Evolutionary conservation across 176 grass and related monocot species (phyloP).

Genomic region (Cenchrus purpureus): DNA sequence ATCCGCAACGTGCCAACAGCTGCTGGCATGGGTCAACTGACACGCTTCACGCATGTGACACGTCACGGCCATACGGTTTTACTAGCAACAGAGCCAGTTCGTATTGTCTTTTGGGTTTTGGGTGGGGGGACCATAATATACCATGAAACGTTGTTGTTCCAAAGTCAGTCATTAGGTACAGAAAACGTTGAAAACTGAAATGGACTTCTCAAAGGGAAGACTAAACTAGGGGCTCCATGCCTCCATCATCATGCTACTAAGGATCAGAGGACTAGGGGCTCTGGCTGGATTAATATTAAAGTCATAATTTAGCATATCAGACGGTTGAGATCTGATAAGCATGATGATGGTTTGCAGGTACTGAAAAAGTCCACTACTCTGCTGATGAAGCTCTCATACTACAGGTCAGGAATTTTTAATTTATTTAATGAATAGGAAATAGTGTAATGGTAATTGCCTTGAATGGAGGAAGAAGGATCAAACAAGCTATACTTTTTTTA

Average conservation of each 20-base stretch:
- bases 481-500: conserved; percentile 9
- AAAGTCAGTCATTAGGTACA: background rate
- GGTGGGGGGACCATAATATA: background rate
- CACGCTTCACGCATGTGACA: conserved; percentile 20
- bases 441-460: background rate
- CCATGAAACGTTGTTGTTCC: background rate
- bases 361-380: conserved; percentile 65
- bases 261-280: background rate
- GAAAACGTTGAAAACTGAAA: conserved; percentile 8
- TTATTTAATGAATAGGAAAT: background rate
- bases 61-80: background rate
- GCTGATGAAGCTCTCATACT: conserved; percentile 75
- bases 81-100: background rate
- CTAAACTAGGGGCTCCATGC: too few relatives aligned
- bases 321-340: background rate
- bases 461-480: background rate
- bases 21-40: background rate
- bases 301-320: background rate
- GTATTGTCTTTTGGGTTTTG: background rate
- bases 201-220: background rate
- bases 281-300: background rate
- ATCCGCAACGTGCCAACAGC: background rate
- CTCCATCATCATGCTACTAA: too few relatives aligned
- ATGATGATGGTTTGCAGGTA: conserved; percentile 44
- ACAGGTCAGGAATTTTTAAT: conserved; percentile 55